Percentiles rank a stretch among this genome's conserved stretches.
These are phyloP conservation scores for Catenaria anguillulae DNA, from an alignment of 371 early-diverging fungal species.

Conservation along the genomic window DNA sequence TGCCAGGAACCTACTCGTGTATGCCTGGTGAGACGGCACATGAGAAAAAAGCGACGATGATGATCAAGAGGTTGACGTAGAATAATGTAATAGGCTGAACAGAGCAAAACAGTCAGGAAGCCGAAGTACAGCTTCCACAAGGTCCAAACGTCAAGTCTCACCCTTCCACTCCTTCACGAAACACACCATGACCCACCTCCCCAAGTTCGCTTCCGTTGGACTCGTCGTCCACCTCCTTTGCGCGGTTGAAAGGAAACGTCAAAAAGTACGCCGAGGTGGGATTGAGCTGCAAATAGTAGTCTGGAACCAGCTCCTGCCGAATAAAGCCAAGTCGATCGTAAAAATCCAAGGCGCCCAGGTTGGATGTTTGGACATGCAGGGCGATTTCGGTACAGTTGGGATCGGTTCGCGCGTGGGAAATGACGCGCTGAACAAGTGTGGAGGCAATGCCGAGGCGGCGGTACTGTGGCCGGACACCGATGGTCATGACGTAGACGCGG, in stretches of 20 bases:
- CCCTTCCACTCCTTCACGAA: no score
- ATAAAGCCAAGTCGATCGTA: conserved; percentile 74
- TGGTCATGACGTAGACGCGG: conserved; percentile 79
- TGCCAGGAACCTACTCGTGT: no score
- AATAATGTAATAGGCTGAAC: no score
- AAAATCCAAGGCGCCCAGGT: conserved; percentile 69
- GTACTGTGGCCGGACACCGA: conserved; percentile 80
- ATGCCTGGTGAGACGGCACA: no score
- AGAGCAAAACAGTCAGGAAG: no score
- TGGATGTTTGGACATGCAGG: conserved; percentile 82
- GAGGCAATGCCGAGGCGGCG: conserved; percentile 55
- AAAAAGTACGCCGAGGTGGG: conserved; percentile 69
- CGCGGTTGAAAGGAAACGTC: conserved; percentile 23
- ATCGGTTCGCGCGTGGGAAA: conserved; percentile 32
- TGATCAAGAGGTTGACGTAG: no score
- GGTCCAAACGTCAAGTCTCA: no score
- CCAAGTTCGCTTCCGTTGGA: no score
- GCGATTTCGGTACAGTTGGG: conserved; percentile 40
- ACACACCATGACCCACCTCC: no score
- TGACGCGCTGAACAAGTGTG: conserved; percentile 37
- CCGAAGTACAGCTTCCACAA: no score
- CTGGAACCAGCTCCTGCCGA: conserved; percentile 40
- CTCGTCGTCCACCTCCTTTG: no score
- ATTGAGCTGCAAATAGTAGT: conserved; percentile 75
- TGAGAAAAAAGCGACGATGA: no score